Conservation (phyloP, 371 early-diverging fungal genomes). For the Mortierella sp. region DNA sequence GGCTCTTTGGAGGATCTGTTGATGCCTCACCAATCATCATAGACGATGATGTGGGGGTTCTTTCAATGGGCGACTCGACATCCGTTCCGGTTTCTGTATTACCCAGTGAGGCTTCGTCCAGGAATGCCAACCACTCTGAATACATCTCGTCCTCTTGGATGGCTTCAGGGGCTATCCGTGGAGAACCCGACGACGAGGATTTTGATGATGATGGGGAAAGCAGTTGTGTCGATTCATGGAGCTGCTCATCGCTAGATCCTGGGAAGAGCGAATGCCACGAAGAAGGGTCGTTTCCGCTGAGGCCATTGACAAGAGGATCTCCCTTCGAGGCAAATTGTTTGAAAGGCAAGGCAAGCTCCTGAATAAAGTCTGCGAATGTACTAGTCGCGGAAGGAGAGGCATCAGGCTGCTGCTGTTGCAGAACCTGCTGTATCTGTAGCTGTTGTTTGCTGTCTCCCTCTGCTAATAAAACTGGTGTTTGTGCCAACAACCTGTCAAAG, state of each 20-base stretch:
- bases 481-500: slow-evolving; percentile 26
- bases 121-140: slow-evolving; percentile 33
- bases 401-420: slow-evolving; percentile 16
- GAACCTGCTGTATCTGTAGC: slow-evolving; percentile 9
- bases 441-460: slow-evolving; percentile 25
- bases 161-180: slow-evolving; percentile 1
- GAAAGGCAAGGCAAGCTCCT: slow-evolving; percentile 19
- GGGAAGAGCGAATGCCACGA: slow-evolving; percentile 38
- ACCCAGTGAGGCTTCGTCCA: slow-evolving; percentile 37
- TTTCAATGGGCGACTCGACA: not conserved
- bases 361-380: slow-evolving; percentile 8
- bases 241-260: not conserved
- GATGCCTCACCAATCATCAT: not conserved
- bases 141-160: slow-evolving; percentile 13
- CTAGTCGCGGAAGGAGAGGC: slow-evolving; percentile 6
- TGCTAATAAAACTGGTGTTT: slow-evolving; percentile 18
- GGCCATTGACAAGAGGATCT: slow-evolving; percentile 23
- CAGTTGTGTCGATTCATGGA: not conserved
- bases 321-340: not conserved
- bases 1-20: not conserved
- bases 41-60: not conserved
- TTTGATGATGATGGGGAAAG: slow-evolving; percentile 8
- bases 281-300: slow-evolving; percentile 8
- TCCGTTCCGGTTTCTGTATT: not conserved
- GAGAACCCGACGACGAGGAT: slow-evolving; percentile 7